These are phyloP conservation scores for Castanea mollissima DNA, from an alignment of 306 rosid species.

Conservation along the genomic window DNA sequence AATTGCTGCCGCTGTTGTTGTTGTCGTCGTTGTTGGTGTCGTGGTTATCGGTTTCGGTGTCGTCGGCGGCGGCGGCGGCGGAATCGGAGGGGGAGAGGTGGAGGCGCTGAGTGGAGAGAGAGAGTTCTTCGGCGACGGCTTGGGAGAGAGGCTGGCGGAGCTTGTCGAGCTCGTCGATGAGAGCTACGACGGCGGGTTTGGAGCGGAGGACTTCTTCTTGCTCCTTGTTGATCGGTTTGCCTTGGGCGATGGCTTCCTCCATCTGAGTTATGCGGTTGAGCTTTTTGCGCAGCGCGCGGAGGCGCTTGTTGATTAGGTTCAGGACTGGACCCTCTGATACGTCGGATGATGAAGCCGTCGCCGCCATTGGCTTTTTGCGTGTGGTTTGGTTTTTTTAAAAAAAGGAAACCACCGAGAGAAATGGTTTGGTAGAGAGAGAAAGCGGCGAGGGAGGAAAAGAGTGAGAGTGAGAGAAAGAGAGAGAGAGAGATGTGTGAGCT, in stretches of 20 bases:
- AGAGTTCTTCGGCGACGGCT: slow-evolving; percentile 69
- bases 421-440: slow-evolving; percentile 5
- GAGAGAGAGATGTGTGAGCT: neutral
- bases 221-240: slow-evolving; percentile 72
- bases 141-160: slow-evolving; percentile 75
- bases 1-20: neutral
- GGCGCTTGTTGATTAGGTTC: slow-evolving; percentile 84
- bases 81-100: slow-evolving; percentile 31
- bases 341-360: slow-evolving; percentile 41
- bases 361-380: slow-evolving; percentile 44
- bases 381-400: neutral
- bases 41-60: slow-evolving; percentile 7
- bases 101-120: slow-evolving; percentile 36
- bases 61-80: slow-evolving; percentile 10
- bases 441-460: neutral
- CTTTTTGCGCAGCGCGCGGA: slow-evolving; percentile 80
- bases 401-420: slow-evolving; percentile 18
- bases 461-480: neutral
- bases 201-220: slow-evolving; percentile 86
- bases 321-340: slow-evolving; percentile 84
- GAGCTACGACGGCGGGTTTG: slow-evolving; percentile 50
- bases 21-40: neutral
- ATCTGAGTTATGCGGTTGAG: slow-evolving; percentile 63
- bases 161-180: slow-evolving; percentile 90
- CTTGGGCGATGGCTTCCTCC: slow-evolving; percentile 76